phyloP scores from a whole-genome alignment of 371 early-diverging fungal genomes.

The Dinochytrium kinnereticum region DNA sequence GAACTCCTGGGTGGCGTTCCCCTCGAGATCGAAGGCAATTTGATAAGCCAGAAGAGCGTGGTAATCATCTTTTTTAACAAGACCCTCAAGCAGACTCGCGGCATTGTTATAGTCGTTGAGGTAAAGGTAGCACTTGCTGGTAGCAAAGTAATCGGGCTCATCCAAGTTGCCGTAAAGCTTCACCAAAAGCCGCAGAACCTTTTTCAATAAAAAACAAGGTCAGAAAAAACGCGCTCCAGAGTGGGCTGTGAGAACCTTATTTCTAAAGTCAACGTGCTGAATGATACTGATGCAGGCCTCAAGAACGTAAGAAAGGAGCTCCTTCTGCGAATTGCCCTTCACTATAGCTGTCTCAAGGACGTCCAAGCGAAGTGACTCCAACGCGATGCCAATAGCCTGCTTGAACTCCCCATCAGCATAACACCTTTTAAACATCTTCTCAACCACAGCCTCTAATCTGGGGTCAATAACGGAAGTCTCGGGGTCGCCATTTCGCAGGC shows the following conservation, averaged over 20 bases:
- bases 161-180: slow-evolving; percentile 76
- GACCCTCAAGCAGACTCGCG: slow-evolving; percentile 71
- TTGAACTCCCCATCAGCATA: slow-evolving; percentile 83
- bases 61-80: slow-evolving; percentile 50
- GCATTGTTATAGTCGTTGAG: slow-evolving; percentile 77
- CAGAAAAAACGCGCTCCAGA: neutral
- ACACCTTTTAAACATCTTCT: slow-evolving; percentile 93
- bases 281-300: slow-evolving; percentile 80
- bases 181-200: slow-evolving; percentile 82
- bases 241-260: slow-evolving; percentile 69
- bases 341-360: slow-evolving; percentile 80
- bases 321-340: slow-evolving; percentile 61
- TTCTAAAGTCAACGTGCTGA: slow-evolving; percentile 80
- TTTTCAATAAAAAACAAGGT: neutral
- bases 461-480: slow-evolving; percentile 66
- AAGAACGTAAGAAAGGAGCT: slow-evolving; percentile 82
- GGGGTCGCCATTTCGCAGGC: slow-evolving; percentile 59
- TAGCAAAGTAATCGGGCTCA: slow-evolving; percentile 88
- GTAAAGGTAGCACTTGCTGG: slow-evolving; percentile 90
- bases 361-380: slow-evolving; percentile 91
- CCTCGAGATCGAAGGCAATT: slow-evolving; percentile 95
- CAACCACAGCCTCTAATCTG: slow-evolving; percentile 84
- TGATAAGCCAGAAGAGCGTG: slow-evolving; percentile 88
- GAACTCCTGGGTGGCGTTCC: slow-evolving; percentile 93
- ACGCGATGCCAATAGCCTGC: slow-evolving; percentile 94